Evolutionary conservation across 768 basidiomycete species (phyloP).

Genomic region (Amanita inopinata): DNA sequence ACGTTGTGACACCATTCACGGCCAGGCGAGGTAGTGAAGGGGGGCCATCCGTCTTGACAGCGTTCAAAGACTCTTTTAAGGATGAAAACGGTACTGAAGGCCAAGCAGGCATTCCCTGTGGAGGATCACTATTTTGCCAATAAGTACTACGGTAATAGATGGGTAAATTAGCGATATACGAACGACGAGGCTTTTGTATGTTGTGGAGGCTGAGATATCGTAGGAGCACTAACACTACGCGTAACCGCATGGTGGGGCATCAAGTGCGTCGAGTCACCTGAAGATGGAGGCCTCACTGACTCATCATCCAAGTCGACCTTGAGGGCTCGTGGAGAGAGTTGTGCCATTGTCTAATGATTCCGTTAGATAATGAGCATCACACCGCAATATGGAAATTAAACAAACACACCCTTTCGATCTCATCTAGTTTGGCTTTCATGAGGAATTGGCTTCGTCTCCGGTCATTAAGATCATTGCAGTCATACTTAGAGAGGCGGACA

Average conservation of each 20-base stretch:
- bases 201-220: not conserved
- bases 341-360: constrained; percentile 42
- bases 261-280: not conserved
- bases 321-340: constrained; percentile 52
- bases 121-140: too few species aligned
- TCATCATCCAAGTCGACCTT: constrained; percentile 31
- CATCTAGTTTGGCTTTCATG: constrained; percentile 68
- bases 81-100: constrained; percentile 32
- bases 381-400: not conserved
- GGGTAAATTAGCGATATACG: not conserved
- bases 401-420: constrained; percentile 54
- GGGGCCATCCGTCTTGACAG: constrained; percentile 20
- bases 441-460: constrained; percentile 64
- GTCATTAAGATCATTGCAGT: constrained; percentile 65
- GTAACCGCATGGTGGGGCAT: not conserved
- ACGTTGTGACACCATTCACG: constrained; percentile 59
- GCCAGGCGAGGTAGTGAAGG: constrained; percentile 55
- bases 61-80: constrained; percentile 20
- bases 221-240: too few species aligned
- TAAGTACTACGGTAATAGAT: too few species aligned
- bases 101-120: too few species aligned
- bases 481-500: constrained; percentile 49
- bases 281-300: constrained; percentile 11
- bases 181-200: not conserved
- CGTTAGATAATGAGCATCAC: not conserved